Evolutionary conservation across 2,329 filamentous ascomycete species (phyloP).

Genomic region (Amylocarpus encephaloides): DNA sequence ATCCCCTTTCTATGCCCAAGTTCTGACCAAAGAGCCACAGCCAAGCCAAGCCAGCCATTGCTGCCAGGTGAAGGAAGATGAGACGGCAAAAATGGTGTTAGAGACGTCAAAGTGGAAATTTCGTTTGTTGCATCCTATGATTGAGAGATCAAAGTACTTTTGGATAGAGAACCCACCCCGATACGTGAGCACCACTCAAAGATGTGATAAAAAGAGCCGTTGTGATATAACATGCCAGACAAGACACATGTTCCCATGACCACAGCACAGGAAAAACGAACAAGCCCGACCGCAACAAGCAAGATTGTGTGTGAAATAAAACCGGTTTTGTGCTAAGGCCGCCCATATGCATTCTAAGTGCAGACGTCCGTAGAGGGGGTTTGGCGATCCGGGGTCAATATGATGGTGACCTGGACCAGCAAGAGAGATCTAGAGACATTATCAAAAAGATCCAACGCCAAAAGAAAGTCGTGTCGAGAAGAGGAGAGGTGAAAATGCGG

Average conservation of each 20-base stretch:
- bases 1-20: slow-evolving; percentile 17
- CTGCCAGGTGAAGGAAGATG: not conserved
- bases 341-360: slow-evolving; percentile 26
- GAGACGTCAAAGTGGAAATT: not conserved
- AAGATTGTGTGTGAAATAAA: slow-evolving; percentile 5
- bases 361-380: slow-evolving; percentile 8
- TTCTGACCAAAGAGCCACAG: not conserved
- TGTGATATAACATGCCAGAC: slow-evolving; percentile 5
- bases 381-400: slow-evolving; percentile 13
- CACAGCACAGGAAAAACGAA: slow-evolving; percentile 1
- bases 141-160: slow-evolving; percentile 13
- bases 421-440: slow-evolving; percentile 27
- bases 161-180: slow-evolving; percentile 16
- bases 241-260: slow-evolving; percentile 1
- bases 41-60: not conserved
- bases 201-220: not conserved
- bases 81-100: slow-evolving; percentile 4
- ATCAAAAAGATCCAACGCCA: slow-evolving; percentile 28
- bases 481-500: slow-evolving; percentile 16
- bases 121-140: slow-evolving; percentile 9
- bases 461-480: slow-evolving; percentile 24
- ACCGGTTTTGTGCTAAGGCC: slow-evolving; percentile 21
- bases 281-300: slow-evolving; percentile 4
- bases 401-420: slow-evolving; percentile 13
- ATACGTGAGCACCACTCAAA: not conserved